Base-by-base conservation (phyloP, 148 eudicot species). In the Suaeda aralocaspica region DNA sequence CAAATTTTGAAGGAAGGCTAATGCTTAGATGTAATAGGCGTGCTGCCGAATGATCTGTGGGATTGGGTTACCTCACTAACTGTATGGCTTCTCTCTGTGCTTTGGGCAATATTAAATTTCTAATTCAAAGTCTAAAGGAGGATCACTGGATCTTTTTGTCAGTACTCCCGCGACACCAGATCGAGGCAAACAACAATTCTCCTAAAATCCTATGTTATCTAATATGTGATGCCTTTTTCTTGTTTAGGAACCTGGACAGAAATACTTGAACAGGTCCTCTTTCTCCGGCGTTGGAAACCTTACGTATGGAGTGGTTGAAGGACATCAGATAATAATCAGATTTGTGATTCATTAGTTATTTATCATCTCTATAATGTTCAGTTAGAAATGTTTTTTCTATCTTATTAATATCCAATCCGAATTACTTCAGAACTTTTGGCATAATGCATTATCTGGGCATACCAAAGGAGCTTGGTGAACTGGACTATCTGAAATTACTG, bases 11-110 rank as follows among this genome's bases (percentile, higher is more conserved):
- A 87, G 97, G 84, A 85, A 84, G 67, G 87, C 87, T 24, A 82
- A 81, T 77, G 79, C 75, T 6, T 81, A 21, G 83, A 80, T 66
- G 89, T 82, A 26, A 33, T 15, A 8, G 95, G 95, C 30, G 79
- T 69, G 41, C 74, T 92, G 46, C 96, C 97, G 6, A 84, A 92
- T 25, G 97, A 86, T 75, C 88, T 89, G 8, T 92, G 96, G 96
- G 83, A 49, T 68, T 75, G 89, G 81, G 84, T 71, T 80, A 55
- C 77, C 92, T 90, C 70, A 62, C 64, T 33, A 69, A 90, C 59
- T 89, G 95, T 89, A 85, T 56, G 82, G 26, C 2, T 55, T 39
- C 29, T 36, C 5, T n/a, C 6, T 14, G 52, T 31, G 48, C 10
- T 5, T n/a, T 44, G n/a, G 11, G 7, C 56, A 55, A 34, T 62